These are phyloP conservation scores for Diplodia intermedia DNA, from an alignment of 2,329 filamentous ascomycete species.

Conservation along the genomic window DNA sequence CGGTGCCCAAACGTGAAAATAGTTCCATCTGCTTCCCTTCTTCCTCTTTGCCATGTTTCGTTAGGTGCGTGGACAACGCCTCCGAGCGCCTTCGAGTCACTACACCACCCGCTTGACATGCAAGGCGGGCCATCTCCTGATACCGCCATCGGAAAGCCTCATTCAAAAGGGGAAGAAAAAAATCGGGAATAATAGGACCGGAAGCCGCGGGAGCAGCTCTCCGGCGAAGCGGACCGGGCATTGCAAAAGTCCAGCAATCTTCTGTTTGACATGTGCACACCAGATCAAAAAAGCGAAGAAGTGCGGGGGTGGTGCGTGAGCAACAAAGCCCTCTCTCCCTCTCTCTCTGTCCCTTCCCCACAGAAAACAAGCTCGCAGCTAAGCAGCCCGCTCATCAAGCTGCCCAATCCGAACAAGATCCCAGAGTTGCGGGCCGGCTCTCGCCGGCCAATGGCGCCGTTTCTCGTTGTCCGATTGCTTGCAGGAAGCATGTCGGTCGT, in stretches of 20 bases:
- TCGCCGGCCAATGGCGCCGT: neutral
- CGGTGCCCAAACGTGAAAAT: neutral
- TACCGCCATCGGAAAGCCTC: neutral
- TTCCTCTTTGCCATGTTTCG: neutral
- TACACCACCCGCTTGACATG: neutral
- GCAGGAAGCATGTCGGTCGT: too few species aligned
- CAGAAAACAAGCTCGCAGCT: neutral
- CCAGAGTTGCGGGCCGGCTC: neutral
- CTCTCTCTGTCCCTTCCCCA: too few species aligned
- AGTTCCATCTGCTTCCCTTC: neutral
- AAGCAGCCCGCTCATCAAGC: neutral
- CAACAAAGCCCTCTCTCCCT: neutral
- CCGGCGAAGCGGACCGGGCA: neutral
- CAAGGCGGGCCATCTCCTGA: neutral
- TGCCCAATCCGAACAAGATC: constrained; percentile 2
- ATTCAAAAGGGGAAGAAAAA: neutral
- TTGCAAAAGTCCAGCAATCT: neutral
- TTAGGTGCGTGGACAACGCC: neutral
- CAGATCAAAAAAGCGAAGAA: neutral
- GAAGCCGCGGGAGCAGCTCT: neutral
- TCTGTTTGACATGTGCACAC: constrained; percentile 4
- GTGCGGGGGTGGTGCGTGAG: constrained; percentile 23
- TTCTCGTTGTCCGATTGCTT: too few species aligned
- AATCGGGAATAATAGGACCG: constrained; percentile 2
- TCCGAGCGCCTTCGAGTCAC: neutral